Base-by-base conservation (phyloP, 441 rosid species). In the Mallotus japonicus region DNA sequence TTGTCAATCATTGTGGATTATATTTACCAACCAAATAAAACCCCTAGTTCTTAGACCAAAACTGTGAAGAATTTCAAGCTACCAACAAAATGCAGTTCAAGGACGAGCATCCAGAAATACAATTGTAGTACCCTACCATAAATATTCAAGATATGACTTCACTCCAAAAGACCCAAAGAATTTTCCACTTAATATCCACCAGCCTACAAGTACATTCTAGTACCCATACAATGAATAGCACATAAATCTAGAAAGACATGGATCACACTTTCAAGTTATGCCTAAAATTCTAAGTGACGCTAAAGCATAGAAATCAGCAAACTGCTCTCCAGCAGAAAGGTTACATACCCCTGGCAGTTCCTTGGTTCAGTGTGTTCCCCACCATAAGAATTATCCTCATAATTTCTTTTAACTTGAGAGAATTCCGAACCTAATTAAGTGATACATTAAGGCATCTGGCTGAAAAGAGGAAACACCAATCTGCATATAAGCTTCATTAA, bases 311-410 rank as follows among this genome's bases (percentile, higher is more conserved):
- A 17, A 57, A 73, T 17, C 70, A 75, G 54, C 57, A 75, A 75
- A 69, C 19, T 62, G 44, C 24, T 62, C 57, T 2, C 73, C 15
- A 34, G 50, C 44, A 28, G 11, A 32, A 63, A 24, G 70, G 57
- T 66, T 73, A 71, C 88, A 80, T 74, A 90, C 99, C 99, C 86
- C 98, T 89, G 34, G 97, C 98, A 69, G 99, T 96, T 85, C 99
- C 99, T 78, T 96, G 97, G 85, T 93, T 96, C 85, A 93, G 79
- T 10, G 88, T 84, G 76, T 96, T 96, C 75, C 99, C 99, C 67
- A 95, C 85, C 77, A 79, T 85, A 64, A 95, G 97, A 83, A 95
- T 93, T 80, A 71, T 86, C 86, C 87, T 88, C 98, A 95, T 87
- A 69, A 93, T 95, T 78, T 88, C 97, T 85, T 95, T 93, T 83